Percentiles rank a stretch among this genome's conserved stretches.
Evolutionary conservation across 164 flowering plant genomes (phyloP).

Genomic region (Paratinospora sagittata): DNA sequence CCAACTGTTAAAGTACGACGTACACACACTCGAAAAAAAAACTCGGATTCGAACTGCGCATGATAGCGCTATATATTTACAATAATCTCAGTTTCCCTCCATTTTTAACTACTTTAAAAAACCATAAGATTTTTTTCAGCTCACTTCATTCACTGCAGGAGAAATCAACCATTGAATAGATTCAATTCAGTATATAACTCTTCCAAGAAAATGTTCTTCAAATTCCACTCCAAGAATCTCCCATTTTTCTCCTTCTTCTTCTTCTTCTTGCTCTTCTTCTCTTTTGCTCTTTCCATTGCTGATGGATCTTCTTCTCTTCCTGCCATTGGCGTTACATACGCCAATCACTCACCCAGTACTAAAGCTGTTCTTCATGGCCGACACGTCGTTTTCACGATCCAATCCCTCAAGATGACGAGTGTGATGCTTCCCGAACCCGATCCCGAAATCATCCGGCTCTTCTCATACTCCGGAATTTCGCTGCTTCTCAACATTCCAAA

Average conservation of each 20-base stretch:
- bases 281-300: too few relatives aligned
- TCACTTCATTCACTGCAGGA: too few relatives aligned
- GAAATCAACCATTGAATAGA: too few relatives aligned
- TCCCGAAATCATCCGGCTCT: constrained; percentile 48
- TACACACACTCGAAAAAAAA: too few relatives aligned
- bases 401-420: constrained; percentile 27
- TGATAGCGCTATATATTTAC: too few relatives aligned
- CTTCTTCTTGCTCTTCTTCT: background rate
- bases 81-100: background rate
- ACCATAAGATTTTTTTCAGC: background rate
- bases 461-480: constrained; percentile 58
- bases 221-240: background rate
- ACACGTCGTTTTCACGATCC: constrained; percentile 25
- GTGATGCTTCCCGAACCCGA: constrained; percentile 45
- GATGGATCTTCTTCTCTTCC: constrained; percentile 11
- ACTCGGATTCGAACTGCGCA: too few relatives aligned
- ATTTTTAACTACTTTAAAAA: background rate
- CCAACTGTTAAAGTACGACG: too few relatives aligned
- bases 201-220: too few relatives aligned
- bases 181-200: too few relatives aligned
- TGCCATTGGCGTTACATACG: constrained; percentile 34
- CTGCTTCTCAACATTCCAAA: constrained; percentile 71
- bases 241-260: constrained; percentile 10
- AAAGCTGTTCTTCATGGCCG: constrained; percentile 6
- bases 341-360: constrained; percentile 10